Base-by-base conservation (phyloP, 2,329 filamentous ascomycete genomes). In the Fusarium poae region DNA sequence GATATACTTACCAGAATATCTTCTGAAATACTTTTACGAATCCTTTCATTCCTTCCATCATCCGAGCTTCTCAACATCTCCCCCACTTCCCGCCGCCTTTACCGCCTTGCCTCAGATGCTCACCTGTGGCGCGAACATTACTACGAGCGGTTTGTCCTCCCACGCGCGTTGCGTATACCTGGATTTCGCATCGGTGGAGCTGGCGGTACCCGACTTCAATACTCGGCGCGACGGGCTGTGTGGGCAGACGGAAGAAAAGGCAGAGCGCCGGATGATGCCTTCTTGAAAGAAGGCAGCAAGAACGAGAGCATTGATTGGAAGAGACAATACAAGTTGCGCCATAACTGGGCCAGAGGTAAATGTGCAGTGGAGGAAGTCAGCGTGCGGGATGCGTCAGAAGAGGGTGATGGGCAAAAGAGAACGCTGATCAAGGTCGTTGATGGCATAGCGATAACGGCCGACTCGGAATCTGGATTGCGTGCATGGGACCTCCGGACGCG, bases 111-210 rank as follows among this genome's bases (percentile, higher is more conserved):
- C 10, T 85, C 86, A 56, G 96, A 98, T 78, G 91, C 91, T 1
- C 93, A 97, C 77, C 82, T 98, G 58, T 99, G 96, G 96, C 96
- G 95, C 78, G 86, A 87, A 16, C 88, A 93, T 50, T 99, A 97
- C 80, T 97, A 97, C 80, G 85, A 89, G 27, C 90, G 91, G 66
- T 98, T 97, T 79, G 92, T 97, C 30, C 86, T 92, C 35, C 94
- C 93, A 39, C 88, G 94, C 74, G 92, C 91, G 35, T 86, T 91
- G 70, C 88, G 91, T 60, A 89, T 95, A 57, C 91, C 92, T 1
- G 91, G 91, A 23, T 86, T 91, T 57, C 79, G 82, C 32, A 73
- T 80, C 27, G 78, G 80, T 2, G 71, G 57, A 7, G 53, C 61
- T 25, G 62, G 60, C 12, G 68, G 71, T 5, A 75, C 77, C 23